Conservation (phyloP, 1,284 basidiomycete species). For the Leccinum angustisporum region DNA sequence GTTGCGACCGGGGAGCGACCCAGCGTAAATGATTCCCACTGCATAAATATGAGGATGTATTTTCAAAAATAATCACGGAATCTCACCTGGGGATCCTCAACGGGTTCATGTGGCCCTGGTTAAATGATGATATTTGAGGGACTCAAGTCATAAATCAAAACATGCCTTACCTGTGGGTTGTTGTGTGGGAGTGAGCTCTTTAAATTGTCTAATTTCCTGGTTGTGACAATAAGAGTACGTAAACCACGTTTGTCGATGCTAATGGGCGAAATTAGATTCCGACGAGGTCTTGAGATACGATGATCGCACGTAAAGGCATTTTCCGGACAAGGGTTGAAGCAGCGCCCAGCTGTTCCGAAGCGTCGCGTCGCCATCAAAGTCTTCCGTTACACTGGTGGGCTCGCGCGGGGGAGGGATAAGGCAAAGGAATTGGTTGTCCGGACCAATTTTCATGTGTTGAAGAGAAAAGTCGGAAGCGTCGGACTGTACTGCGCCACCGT, state of each 20-base stretch:
- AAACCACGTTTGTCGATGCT: slow-evolving; percentile 91
- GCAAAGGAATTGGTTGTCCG: slow-evolving; percentile 67
- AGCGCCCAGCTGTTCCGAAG: slow-evolving; percentile 78
- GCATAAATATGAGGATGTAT: slow-evolving; percentile 15
- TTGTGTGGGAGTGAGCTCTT: slow-evolving; percentile 60
- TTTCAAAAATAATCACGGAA: slow-evolving; percentile 22
- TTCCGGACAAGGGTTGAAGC: slow-evolving; percentile 71
- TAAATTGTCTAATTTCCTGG: slow-evolving; percentile 86
- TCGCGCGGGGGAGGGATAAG: slow-evolving; percentile 67
- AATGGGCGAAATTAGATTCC: slow-evolving; percentile 18
- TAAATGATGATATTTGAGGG: slow-evolving; percentile 16
- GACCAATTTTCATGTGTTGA: slow-evolving; percentile 71
- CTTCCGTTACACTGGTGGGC: slow-evolving; percentile 45
- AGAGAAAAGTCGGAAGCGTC: slow-evolving; percentile 44
- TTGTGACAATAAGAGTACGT: slow-evolving; percentile 96
- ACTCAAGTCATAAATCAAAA: slow-evolving; percentile 19
- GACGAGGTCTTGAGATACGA: slow-evolving; percentile 19
- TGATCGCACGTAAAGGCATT: slow-evolving; percentile 74
- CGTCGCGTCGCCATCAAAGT: slow-evolving; percentile 55
- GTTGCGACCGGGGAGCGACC: slow-evolving; percentile 65
- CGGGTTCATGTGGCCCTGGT: slow-evolving; percentile 67
- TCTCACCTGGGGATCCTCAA: slow-evolving; percentile 76
- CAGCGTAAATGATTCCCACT: slow-evolving; percentile 83
- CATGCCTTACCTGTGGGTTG: slow-evolving; percentile 57
- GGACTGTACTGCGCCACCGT: slow-evolving; percentile 15